Base-by-base conservation (phyloP, 805 yeast genomes). In the Lachancea cidri region DNA sequence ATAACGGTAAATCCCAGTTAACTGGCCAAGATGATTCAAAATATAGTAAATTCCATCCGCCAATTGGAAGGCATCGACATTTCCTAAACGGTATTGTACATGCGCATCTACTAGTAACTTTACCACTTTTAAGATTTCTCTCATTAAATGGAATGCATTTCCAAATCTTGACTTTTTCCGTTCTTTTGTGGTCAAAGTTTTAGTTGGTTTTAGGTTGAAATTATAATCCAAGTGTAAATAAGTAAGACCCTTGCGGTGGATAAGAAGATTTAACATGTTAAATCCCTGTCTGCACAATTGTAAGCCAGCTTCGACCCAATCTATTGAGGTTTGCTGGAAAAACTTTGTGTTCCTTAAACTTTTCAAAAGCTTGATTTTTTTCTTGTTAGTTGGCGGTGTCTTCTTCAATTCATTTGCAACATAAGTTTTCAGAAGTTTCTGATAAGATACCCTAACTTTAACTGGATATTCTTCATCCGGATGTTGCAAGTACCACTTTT, bases 301-400 rank as follows among this genome's bases (percentile, higher is more conserved):
- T 43, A 93, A 68, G 20, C 97, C 98, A 1, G 98, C 98, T 61
- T 93, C 99, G 2, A 91, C 93, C 99, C 99, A 93, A 62, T 93
- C 98, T 37, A 93, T 81, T 0, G 89, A 74, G 0, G 98, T 91
- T 53, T 85, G 82, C 57, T 87, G 95, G 64, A 93, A 93, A 60
- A 77, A 93, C 55, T 86, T 89, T 0, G 98, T 93, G 35, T 74
- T 71, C 43, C 79, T 77, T 49, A 93, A 71, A 22, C 79, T 72
- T 46, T 77, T 78, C 19, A 93, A 58, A 11, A 93, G 65, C 30
- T 76, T 73, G 5, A 74, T 71, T 50, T 79, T 83, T 37, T 72
- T 71, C 34, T 65, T 72, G 24, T 68, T 66, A 2, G 70, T 65
- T 2, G 68, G 64, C 17, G 62, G 64, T 13, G 60, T 57, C 17